A percentile compares a stretch with the other conserved stretches of the same genome.
phyloP scores from a whole-genome alignment of 2,329 filamentous ascomycete genomes.

The Gnomoniopsis smithogilvyi region DNA sequence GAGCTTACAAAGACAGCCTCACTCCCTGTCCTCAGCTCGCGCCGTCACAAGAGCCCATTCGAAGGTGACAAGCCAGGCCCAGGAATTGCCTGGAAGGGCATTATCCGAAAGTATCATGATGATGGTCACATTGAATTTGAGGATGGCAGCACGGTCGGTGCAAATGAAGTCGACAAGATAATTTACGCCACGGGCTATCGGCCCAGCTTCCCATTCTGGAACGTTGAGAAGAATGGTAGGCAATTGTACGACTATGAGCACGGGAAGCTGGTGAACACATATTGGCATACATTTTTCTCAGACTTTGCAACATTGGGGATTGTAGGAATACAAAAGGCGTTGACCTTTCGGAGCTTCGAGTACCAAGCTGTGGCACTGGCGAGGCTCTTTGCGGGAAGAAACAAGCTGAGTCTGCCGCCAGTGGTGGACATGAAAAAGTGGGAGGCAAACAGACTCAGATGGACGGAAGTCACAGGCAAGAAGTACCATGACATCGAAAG shows the following conservation, averaged over 20 bases:
- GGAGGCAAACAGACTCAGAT: slow-evolving; percentile 38
- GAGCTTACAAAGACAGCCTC: slow-evolving; percentile 35
- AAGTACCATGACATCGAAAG: slow-evolving; percentile 53
- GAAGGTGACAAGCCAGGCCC: slow-evolving; percentile 44
- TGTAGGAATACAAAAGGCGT: slow-evolving; percentile 47
- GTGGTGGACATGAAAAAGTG: slow-evolving; percentile 39
- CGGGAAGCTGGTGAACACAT: slow-evolving; percentile 41
- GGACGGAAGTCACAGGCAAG: slow-evolving; percentile 26
- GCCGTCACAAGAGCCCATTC: slow-evolving; percentile 46
- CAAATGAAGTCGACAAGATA: slow-evolving; percentile 33
- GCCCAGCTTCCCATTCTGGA: slow-evolving; percentile 48
- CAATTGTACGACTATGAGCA: slow-evolving; percentile 47
- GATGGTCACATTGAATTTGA: slow-evolving; percentile 41
- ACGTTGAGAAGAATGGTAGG: slow-evolving; percentile 39
- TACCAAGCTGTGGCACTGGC: slow-evolving; percentile 54
- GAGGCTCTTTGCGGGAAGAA: slow-evolving; percentile 42
- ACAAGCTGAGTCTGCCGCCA: slow-evolving; percentile 35
- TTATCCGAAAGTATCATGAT: slow-evolving; percentile 41
- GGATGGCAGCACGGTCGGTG: slow-evolving; percentile 30
- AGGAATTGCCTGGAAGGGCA: slow-evolving; percentile 52
- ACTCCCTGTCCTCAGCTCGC: slow-evolving; percentile 48
- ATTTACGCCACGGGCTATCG: slow-evolving; percentile 43
- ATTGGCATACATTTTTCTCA: slow-evolving; percentile 52
- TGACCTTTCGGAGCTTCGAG: slow-evolving; percentile 53
- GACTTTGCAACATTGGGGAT: slow-evolving; percentile 45